Percentiles rank a stretch among this genome's conserved stretches.
These are phyloP conservation scores for Ophioceras dolichostomum DNA, from an alignment of 2,329 filamentous ascomycete species.

Conservation along the genomic window DNA sequence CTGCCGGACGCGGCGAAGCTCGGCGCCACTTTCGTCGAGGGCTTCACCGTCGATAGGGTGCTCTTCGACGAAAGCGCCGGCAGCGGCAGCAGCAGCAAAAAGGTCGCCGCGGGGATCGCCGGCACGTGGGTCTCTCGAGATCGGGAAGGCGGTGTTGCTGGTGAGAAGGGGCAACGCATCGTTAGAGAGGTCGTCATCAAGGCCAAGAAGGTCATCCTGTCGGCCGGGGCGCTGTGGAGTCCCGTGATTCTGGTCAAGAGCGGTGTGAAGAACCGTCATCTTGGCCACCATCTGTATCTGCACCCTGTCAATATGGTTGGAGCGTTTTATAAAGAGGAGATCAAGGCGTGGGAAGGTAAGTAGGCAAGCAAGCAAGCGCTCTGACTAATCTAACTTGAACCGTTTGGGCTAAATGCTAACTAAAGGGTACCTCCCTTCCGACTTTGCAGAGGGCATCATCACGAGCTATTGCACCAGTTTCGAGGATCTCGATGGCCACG, in stretches of 20 bases:
- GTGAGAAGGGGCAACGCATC: constrained; percentile 27
- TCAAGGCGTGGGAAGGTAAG: constrained; percentile 53
- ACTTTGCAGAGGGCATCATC: constrained; percentile 56
- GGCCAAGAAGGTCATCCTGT: constrained; percentile 71
- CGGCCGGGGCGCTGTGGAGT: constrained; percentile 63
- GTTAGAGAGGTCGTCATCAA: constrained; percentile 56
- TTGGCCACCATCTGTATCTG: constrained; percentile 70
- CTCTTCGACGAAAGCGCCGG: constrained; percentile 43
- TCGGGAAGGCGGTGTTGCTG: constrained; percentile 42
- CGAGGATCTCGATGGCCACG: constrained; percentile 67
- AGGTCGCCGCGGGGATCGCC: constrained; percentile 51
- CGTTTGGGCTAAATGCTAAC: too few species aligned
- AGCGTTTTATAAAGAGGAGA: constrained; percentile 57
- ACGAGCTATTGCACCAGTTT: constrained; percentile 67
- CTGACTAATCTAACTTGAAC: background rate
- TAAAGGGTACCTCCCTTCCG: background rate
- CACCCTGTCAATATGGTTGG: constrained; percentile 56
- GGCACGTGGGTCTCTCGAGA: constrained; percentile 69
- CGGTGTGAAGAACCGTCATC: constrained; percentile 67
- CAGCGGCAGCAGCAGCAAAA: constrained; percentile 15
- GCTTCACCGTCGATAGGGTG: constrained; percentile 59
- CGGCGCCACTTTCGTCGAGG: constrained; percentile 75
- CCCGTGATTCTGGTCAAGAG: constrained; percentile 68
- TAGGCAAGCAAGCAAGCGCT: background rate
- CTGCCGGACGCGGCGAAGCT: constrained; percentile 67